A percentile compares a stretch with the other conserved stretches of the same genome.
Evolutionary conservation across 1,284 basidiomycete genomes (phyloP).

Genomic region (Phylloporus sp.): DNA sequence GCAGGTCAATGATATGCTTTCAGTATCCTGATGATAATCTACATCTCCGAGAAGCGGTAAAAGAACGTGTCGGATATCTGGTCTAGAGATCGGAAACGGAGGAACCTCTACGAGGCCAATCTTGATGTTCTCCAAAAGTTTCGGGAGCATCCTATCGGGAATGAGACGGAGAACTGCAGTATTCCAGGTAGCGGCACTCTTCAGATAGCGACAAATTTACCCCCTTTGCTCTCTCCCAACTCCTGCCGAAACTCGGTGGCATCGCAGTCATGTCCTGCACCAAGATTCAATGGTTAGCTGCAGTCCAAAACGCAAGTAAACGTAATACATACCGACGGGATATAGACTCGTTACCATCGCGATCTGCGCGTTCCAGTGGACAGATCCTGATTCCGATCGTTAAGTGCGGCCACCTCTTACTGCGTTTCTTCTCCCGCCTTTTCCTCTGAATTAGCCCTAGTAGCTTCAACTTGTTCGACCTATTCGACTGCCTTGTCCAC

Average conservation of each 20-base stretch:
- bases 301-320: too few species aligned
- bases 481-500: background rate
- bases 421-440: background rate
- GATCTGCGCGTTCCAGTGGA: background rate
- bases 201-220: too few species aligned
- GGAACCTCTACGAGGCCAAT: slow-evolving; percentile 1
- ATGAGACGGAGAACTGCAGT: too few species aligned
- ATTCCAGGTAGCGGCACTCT: too few species aligned
- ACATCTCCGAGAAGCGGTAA: background rate
- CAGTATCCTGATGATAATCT: background rate
- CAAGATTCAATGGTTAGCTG: background rate
- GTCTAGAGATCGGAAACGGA: background rate
- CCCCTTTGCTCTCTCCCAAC: background rate
- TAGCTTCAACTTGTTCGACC: too few species aligned
- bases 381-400: background rate
- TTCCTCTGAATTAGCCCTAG: background rate
- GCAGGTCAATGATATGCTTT: background rate
- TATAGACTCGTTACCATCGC: background rate
- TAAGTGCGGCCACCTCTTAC: background rate
- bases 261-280: background rate
- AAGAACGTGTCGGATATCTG: background rate
- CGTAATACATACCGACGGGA: background rate
- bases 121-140: too few species aligned
- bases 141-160: too few species aligned
- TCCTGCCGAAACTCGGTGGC: background rate